Conservation (phyloP, 1,284 basidiomycete genomes). For the Leccinum angustisporum region DNA sequence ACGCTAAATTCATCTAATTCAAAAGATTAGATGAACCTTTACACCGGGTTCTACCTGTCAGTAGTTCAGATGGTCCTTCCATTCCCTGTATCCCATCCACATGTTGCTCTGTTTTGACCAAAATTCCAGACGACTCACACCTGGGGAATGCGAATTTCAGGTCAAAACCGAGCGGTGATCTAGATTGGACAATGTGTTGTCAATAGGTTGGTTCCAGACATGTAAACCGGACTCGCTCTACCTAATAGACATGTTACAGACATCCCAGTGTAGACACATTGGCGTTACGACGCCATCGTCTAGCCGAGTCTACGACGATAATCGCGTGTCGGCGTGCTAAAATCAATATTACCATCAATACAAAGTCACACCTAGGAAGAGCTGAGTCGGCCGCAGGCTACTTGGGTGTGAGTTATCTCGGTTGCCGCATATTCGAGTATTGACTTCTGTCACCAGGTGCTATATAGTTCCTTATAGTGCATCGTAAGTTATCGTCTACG, state of each 20-base stretch:
- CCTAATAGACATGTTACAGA: slow-evolving; percentile 7
- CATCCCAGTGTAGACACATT: neutral
- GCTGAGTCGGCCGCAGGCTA: slow-evolving; percentile 74
- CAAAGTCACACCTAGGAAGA: neutral
- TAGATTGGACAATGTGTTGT: neutral
- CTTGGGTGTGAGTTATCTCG: slow-evolving; percentile 61
- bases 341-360: neutral
- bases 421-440: neutral
- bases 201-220: slow-evolving; percentile 8
- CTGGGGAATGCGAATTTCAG: neutral
- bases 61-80: neutral
- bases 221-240: neutral
- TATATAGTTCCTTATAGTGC: slow-evolving; percentile 61
- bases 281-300: neutral
- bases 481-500: slow-evolving; percentile 14
- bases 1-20: slow-evolving; percentile 5
- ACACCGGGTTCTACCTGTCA: neutral
- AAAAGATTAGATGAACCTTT: neutral
- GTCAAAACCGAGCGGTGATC: neutral
- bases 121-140: neutral
- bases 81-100: neutral
- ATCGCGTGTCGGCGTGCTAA: neutral
- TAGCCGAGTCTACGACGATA: neutral
- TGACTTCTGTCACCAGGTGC: slow-evolving; percentile 46
- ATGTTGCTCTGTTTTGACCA: neutral